Evolutionary conservation across 2,329 filamentous ascomycete species (phyloP), one percentile per base, ranked within the genome.

Genomic region (Talaromyces sp.): DNA sequence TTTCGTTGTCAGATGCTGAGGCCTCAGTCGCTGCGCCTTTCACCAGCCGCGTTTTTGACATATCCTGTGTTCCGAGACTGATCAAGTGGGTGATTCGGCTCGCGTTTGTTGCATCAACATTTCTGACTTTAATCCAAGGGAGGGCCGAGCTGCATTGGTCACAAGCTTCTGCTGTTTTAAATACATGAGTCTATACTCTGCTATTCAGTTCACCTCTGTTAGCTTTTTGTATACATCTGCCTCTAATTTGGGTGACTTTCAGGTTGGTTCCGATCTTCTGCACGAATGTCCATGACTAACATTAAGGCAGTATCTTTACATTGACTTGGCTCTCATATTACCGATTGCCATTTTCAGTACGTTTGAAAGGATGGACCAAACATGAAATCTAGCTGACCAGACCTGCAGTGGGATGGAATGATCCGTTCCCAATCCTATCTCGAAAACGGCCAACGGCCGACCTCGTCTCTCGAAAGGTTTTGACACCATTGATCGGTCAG

Each of bases 131-230:
- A 39, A 42, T 5, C 57, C 66, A 76, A 88, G 92, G 67, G 95
- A 99, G 80, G 95, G 95, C 21, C 88, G 96, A 66, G 93, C 93
- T 21, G 91, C 96, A 37, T 83, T 99, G 37, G 93, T 98, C n/a
- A 99, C 95, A 12, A 96, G 92, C 76, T 99, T 99, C 80, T 96
- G 91, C 79, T 99, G 95, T 80, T 99, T 99, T 84, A 99, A 98
- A 80, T 99, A 96, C 78, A 99, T 99, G 96, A 96, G 91, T 70
- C 79, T 99, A 67, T 99, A 99, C 80, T 98, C 93, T 2, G 93
- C 95, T n/a, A 99, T 99, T 67, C 95, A 99, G 76, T 99, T 99
- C 80, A 96, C 92, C 7, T 92, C 91, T 0, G 96, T 99, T 71
- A 96, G 90, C 82, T 97, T 99, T 73, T 83, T 99, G 16, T 99